Evolutionary conservation across 176 grass and related monocot genomes (phyloP), one percentile per base, ranked within the genome.

Genomic region (Eleusine coracana): DNA sequence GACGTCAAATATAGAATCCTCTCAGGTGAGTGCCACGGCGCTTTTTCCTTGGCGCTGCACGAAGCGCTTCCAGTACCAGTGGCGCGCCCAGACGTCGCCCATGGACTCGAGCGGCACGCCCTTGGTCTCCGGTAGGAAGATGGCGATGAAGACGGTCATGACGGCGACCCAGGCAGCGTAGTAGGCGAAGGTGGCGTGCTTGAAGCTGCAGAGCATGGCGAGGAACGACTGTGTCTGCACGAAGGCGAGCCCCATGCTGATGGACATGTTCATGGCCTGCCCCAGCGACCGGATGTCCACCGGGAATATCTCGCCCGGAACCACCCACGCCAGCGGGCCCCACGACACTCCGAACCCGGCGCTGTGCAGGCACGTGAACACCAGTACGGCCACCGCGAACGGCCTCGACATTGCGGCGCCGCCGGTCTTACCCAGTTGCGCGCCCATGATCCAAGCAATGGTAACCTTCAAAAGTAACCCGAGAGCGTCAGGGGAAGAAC

Each of bases 271-370:
- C 77, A 97, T 77, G 63, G 83, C 84, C 70, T 94, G 94, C 61
- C 92, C 94, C 2, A 90, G 86, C 73, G 94, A 94, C 25, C 92
- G 87, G 73, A 97, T 87, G 69, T 94, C 94, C 61, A 94, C 80
- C 5, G 94, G 94, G 75, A 92, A 97, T 42, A 94, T 97, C 78
- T 97, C 92, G 55, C 92, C 81, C 6, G 87, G 85, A 8, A 94
- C 75, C 50, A 94, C 81, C 92, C 94, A 92, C 36, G 68, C 84
- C 5, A 97, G 83, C 1, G 94, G 94, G 0, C 90, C 94, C 92
- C 94, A 97, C 1, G 94, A 97, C 89, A 80, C 89, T 5, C 88
- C 90, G 68, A 94, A 97, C 49, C 88, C 94, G 0, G 94, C 92
- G 1, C 44, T n/a, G 66, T 86, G 81, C 5, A 87, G 1, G 69